Conservation (phyloP, 306 rosid genomes). For the Cajanus cajan region DNA sequence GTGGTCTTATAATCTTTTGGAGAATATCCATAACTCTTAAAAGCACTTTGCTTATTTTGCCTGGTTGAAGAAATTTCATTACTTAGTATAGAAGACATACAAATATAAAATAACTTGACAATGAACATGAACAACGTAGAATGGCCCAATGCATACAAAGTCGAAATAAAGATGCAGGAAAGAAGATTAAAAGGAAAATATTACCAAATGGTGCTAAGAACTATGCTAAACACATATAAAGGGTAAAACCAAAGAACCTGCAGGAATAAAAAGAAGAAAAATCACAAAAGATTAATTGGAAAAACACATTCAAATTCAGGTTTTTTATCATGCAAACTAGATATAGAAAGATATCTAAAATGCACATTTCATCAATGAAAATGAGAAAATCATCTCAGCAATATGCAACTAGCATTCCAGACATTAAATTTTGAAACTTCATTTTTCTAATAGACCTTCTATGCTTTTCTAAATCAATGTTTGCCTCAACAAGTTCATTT, state of each 20-base stretch:
- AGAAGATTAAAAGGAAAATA: constrained; percentile 8
- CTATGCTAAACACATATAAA: constrained; percentile 73
- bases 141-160: neutral
- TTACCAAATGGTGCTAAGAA: constrained; percentile 85
- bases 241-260: constrained; percentile 94
- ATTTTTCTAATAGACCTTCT: neutral
- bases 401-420: neutral
- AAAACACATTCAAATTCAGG: constrained; percentile 3
- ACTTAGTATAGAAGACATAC: neutral
- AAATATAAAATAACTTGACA: constrained; percentile 12
- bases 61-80: neutral
- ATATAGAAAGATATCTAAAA: constrained; percentile 16
- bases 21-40: constrained; percentile 6
- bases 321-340: neutral
- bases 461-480: neutral
- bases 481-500: neutral
- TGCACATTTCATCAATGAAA: constrained; percentile 12
- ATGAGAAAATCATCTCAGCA: neutral
- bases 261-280: constrained; percentile 24
- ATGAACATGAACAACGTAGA: neutral
- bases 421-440: constrained; percentile 8
- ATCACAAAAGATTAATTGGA: constrained; percentile 12
- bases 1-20: neutral
- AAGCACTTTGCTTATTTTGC: neutral
- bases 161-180: constrained; percentile 10